Evolutionary conservation across 306 rosid species (phyloP).

Genomic region (Vigna unguiculata): DNA sequence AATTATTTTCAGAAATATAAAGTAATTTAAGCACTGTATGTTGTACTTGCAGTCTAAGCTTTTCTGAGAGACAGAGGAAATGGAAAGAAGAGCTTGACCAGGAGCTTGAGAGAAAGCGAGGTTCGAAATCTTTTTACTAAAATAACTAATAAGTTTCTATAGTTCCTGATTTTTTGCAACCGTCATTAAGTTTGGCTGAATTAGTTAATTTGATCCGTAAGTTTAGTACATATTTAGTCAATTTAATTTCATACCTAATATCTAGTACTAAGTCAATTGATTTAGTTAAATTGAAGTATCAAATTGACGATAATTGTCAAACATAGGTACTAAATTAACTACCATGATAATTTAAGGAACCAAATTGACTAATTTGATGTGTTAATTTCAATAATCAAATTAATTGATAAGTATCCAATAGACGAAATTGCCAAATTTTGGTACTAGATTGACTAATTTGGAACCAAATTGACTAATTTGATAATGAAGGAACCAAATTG

Average conservation of each 20-base stretch:
- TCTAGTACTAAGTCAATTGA: neutral
- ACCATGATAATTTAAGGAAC: neutral
- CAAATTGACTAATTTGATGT: neutral
- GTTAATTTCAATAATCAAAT: neutral
- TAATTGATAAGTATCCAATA: neutral
- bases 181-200: neutral
- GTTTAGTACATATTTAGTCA: neutral
- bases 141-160: neutral
- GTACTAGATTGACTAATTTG: too few species aligned
- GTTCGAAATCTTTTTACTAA: slow-evolving; percentile 46
- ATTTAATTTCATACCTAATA: neutral
- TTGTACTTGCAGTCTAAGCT: slow-evolving; percentile 64
- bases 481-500: neutral
- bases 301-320: neutral
- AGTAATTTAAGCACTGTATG: slow-evolving; percentile 33
- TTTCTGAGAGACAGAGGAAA: slow-evolving; percentile 89
- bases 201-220: neutral
- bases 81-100: slow-evolving; percentile 99
- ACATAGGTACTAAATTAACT: neutral
- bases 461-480: neutral
- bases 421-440: too few species aligned
- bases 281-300: neutral
- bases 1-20: slow-evolving; percentile 3
- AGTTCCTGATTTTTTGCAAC: neutral
- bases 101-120: slow-evolving; percentile 98